Evolutionary conservation across 257 asterid genomes (phyloP).

Genomic region (Petunia axillaris): DNA sequence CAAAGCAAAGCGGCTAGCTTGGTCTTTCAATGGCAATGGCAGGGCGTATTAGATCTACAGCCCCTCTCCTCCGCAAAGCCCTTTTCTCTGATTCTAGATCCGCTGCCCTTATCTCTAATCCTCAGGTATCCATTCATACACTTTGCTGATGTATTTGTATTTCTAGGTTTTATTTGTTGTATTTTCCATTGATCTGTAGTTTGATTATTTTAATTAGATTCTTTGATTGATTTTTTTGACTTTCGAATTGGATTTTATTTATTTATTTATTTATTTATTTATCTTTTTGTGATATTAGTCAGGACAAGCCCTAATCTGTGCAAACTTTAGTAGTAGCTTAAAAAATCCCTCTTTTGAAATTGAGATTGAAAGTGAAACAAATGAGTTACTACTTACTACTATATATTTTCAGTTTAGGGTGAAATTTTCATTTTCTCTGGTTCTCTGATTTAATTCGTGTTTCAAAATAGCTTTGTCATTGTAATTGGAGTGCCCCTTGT

Average conservation of each 20-base stretch:
- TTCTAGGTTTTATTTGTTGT: background rate
- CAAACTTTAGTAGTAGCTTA: background rate
- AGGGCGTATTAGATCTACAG: conserved; percentile 59
- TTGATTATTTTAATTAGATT: background rate
- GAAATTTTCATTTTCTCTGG: background rate
- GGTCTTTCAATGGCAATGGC: conserved; percentile 49
- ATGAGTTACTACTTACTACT: background rate
- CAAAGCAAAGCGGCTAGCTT: background rate
- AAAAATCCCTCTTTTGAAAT: background rate
- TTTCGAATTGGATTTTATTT: background rate
- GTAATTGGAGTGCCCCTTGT: background rate
- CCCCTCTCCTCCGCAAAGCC: conserved; percentile 63
- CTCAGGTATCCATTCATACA: conserved; percentile 44
- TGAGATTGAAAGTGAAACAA: background rate
- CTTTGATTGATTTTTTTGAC: background rate
- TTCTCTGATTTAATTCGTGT: background rate
- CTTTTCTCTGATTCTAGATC: conserved; percentile 54
- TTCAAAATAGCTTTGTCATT: background rate
- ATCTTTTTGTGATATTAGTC: background rate
- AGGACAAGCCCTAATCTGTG: background rate
- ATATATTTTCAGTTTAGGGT: background rate
- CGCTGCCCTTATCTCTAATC: conserved; percentile 43
- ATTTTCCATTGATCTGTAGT: background rate
- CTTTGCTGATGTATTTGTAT: background rate
- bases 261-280: background rate